Conservation (phyloP, 441 rosid species). For the Hura crepitans region DNA sequence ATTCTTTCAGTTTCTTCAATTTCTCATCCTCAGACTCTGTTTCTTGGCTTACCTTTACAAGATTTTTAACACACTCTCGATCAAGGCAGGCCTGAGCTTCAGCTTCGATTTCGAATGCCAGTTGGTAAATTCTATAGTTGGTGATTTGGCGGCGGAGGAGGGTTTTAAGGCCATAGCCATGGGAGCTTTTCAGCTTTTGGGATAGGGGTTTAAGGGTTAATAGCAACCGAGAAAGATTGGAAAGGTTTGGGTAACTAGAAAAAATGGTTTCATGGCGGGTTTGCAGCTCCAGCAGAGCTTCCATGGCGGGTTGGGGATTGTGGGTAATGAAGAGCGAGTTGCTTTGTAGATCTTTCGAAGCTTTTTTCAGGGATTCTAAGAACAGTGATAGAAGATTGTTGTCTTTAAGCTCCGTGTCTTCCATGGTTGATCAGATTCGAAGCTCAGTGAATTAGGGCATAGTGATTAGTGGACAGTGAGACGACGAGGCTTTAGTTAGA, state of each 20-base stretch:
- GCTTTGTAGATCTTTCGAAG: constrained; percentile 41
- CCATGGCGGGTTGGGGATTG: constrained; percentile 26
- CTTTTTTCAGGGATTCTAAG: constrained; percentile 32
- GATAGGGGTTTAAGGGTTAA: constrained; percentile 33
- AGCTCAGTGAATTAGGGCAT: constrained; percentile 7
- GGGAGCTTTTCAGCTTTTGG: constrained; percentile 29
- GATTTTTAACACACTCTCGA: constrained; percentile 30
- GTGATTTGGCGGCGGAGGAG: constrained; percentile 37
- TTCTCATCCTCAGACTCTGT: constrained; percentile 31
- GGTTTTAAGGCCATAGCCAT: constrained; percentile 30
- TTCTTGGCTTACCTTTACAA: constrained; percentile 28
- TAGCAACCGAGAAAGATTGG: constrained; percentile 34
- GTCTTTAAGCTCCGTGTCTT: constrained; percentile 9
- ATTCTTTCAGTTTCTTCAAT: constrained; percentile 33
- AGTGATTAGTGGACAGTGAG: not conserved
- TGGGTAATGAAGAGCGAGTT: constrained; percentile 30
- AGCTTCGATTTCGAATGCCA: constrained; percentile 31
- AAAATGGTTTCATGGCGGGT: constrained; percentile 20
- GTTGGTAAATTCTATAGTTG: constrained; percentile 38
- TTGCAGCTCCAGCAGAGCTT: constrained; percentile 29
- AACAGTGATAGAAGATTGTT: constrained; percentile 8
- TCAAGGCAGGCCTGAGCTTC: constrained; percentile 37
- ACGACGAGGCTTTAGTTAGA: not conserved
- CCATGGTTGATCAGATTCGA: constrained; percentile 27
- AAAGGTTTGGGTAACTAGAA: constrained; percentile 24